Evolutionary conservation across 495 filamentous ascomycete species (phyloP).

Genomic region (Aeminium ludgeri): DNA sequence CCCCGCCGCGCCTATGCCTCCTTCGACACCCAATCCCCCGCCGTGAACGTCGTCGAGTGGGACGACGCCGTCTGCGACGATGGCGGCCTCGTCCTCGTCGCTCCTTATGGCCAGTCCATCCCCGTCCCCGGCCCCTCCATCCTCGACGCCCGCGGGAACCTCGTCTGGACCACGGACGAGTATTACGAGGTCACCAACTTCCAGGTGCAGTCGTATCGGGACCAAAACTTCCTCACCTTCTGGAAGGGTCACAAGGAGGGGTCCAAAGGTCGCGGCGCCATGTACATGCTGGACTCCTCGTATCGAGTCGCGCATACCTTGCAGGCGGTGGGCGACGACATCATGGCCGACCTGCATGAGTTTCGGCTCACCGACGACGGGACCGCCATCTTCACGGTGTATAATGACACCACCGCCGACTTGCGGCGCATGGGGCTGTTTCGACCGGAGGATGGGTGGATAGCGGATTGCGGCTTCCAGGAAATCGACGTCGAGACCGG

Average conservation of each 20-base stretch:
- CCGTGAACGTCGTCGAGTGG: neutral
- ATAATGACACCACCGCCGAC: constrained; percentile 12
- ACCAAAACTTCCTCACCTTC: constrained; percentile 26
- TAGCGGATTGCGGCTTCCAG: constrained; percentile 19
- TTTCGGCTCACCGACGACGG: constrained; percentile 13
- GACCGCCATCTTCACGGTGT: constrained; percentile 20
- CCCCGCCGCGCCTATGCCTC: constrained; percentile 3
- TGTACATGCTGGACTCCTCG: constrained; percentile 30
- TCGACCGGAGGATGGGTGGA: constrained; percentile 14
- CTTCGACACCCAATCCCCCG: constrained; percentile 6
- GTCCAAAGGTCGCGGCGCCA: constrained; percentile 30
- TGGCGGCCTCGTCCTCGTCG: constrained; percentile 6
- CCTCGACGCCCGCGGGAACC: constrained; percentile 1
- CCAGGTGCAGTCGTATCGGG: constrained; percentile 6
- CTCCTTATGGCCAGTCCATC: constrained; percentile 4
- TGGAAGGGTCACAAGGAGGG: constrained; percentile 32
- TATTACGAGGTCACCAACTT: constrained; percentile 2
- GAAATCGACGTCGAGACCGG: constrained; percentile 19
- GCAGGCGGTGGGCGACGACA: constrained; percentile 7
- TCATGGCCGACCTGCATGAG: constrained; percentile 13
- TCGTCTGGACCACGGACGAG: constrained; percentile 6
- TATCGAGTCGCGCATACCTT: constrained; percentile 11
- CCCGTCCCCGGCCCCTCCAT: constrained; percentile 7
- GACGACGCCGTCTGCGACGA: constrained; percentile 8
- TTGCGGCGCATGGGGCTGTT: constrained; percentile 4